Evolutionary conservation across 495 filamentous ascomycete species (phyloP), one percentile per base, ranked within the genome.

Genomic region (Trichoderma virens): DNA sequence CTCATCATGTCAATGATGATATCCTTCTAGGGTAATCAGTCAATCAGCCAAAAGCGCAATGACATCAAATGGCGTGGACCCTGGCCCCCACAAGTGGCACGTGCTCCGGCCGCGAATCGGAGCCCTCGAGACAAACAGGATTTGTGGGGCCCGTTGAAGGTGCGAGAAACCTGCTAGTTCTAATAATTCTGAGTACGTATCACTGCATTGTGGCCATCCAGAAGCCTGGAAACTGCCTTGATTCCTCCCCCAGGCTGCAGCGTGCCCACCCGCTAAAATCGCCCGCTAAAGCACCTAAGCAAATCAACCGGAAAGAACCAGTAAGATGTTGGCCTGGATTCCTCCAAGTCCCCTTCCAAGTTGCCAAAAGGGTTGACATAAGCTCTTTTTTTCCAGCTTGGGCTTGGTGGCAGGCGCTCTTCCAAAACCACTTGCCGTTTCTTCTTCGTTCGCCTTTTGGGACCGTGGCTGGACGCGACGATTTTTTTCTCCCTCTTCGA

Each of bases 331-430:
- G 43, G 18, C 43, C 6, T 47, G 43, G 18, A 7, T 23, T 47
- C 43, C 20, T 20, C 23, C 43, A 9, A 4, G 18, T 47, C 3
- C 20, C 18, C 3, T 20, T 20, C 43, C 18, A 23, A 56, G 8
- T 73, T 74, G 73, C 71, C 70, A 28, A 47, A 47, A 47, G 18
- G 5, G 43, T 20, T 47, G 43, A 47, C 43, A 47, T 47, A 47
- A 47, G 43, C 43, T 47, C 43, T 8, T n/a, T 23, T 25, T 47
- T 47, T 47, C 43, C 43, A 47, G 3, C 38, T 23, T 23, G 43
- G 18, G 20, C 18, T n/a, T 23, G 23, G 43, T n/a, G 43, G 43
- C 43, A 47, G 43, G 43, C 43, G 20, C 43, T 20, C 18, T 23
- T 20, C 43, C 18, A 20, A 47, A 9, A n/a, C 18, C 18, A 47